Conservation (phyloP, 345 rosid genomes). For the Hirschfeldia incana region DNA sequence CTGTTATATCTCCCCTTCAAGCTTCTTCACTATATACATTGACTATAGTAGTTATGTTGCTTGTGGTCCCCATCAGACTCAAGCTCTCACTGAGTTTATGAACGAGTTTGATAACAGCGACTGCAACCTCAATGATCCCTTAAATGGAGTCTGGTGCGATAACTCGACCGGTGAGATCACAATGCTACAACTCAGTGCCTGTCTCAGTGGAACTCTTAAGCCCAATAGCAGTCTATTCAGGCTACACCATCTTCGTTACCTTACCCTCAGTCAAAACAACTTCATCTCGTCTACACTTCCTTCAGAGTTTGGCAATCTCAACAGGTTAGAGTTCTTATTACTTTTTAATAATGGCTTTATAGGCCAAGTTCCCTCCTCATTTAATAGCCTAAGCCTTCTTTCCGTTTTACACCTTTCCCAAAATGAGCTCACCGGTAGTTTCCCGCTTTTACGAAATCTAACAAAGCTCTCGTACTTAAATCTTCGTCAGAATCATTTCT, state of each 20-base stretch:
- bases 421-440: background rate
- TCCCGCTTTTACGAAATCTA: background rate
- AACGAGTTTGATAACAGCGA: background rate
- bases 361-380: constrained; percentile 6
- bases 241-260: background rate
- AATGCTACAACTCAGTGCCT: background rate
- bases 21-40: background rate
- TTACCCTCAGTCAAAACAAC: background rate
- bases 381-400: background rate
- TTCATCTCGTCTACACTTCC: constrained; percentile 21
- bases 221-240: constrained; percentile 26
- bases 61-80: background rate
- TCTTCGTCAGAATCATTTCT: background rate
- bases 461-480: background rate
- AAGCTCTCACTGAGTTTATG: background rate
- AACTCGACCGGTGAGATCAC: background rate
- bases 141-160: background rate
- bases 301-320: background rate
- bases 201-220: constrained; percentile 10
- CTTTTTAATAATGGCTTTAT: constrained; percentile 3
- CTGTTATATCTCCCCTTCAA: background rate
- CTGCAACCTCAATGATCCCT: background rate
- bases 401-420: background rate
- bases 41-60: background rate
- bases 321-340: constrained; percentile 13